Evolutionary conservation across 305 asterid genomes (phyloP).

Genomic region (Caryopteris hybrid): DNA sequence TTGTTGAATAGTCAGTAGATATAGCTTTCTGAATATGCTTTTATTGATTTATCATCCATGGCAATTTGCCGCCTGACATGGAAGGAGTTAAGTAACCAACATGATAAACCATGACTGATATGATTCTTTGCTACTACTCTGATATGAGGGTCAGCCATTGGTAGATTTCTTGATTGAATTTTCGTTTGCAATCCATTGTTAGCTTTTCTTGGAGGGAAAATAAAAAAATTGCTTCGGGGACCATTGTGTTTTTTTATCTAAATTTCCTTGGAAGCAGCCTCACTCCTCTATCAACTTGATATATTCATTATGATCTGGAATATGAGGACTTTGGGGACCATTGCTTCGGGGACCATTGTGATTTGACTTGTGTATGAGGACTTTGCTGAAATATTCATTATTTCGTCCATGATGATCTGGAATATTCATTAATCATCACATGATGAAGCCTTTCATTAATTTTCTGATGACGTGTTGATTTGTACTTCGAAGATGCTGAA

Average conservation of each 20-base stretch:
- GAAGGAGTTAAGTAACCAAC: background rate
- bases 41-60: background rate
- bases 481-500: background rate
- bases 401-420: no score
- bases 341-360: no score
- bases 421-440: background rate
- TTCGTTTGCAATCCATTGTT: slow-evolving; percentile 1
- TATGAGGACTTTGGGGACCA: no score
- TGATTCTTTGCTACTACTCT: background rate
- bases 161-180: background rate
- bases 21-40: slow-evolving; percentile 5
- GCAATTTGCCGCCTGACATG: background rate
- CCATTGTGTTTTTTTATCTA: background rate
- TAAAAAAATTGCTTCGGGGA: background rate
- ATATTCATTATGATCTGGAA: no score
- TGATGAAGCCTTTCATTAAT: background rate
- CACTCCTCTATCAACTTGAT: no score
- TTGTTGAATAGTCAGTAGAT: background rate
- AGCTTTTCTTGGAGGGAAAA: background rate
- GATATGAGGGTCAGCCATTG: background rate
- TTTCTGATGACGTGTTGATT: background rate
- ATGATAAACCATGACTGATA: background rate
- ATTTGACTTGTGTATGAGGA: background rate
- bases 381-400: background rate
- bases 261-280: background rate